Evolutionary conservation across 1,284 basidiomycete species (phyloP).

Genomic region (Salmacisia buchloeana): DNA sequence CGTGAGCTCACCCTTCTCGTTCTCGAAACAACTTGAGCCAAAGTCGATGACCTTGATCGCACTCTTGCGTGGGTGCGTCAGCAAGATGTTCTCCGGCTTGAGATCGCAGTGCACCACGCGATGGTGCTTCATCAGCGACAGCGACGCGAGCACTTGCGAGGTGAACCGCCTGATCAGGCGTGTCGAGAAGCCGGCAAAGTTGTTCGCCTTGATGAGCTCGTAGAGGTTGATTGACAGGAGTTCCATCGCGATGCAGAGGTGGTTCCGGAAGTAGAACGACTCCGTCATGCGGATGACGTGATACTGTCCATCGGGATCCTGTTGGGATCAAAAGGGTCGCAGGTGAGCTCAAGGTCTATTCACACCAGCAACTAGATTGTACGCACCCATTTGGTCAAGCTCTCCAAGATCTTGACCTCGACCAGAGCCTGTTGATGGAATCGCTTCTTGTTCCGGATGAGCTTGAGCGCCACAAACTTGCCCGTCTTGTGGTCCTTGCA

Average conservation of each 20-base stretch:
- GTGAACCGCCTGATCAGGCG: constrained; percentile 91
- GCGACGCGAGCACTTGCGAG: constrained; percentile 83
- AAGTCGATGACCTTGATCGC: constrained; percentile 99
- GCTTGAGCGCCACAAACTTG: constrained; percentile 93
- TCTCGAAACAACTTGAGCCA: constrained; percentile 95
- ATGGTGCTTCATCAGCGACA: constrained; percentile 89
- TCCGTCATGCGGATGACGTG: constrained; percentile 98
- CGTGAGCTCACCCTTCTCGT: constrained; percentile 78
- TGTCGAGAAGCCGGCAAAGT: constrained; percentile 93
- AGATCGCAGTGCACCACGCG: constrained; percentile 98
- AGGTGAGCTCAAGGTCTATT: background rate
- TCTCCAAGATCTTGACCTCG: constrained; percentile 97
- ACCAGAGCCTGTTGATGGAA: constrained; percentile 98
- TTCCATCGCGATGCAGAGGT: constrained; percentile 98
- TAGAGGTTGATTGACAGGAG: constrained; percentile 96
- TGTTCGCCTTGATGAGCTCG: constrained; percentile 98
- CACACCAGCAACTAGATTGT: background rate
- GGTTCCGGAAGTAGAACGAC: constrained; percentile 94
- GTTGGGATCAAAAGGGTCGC: constrained; percentile 4
- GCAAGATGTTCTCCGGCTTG: constrained; percentile 97
- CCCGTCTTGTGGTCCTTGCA: constrained; percentile 97
- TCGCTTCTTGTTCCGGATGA: constrained; percentile 97
- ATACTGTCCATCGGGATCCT: constrained; percentile 94
- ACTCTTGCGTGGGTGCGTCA: constrained; percentile 90
- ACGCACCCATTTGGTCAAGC: constrained; percentile 83